Evolutionary conservation across 2,329 filamentous ascomycete species (phyloP).

Genomic region (Hypoxylon sp.): DNA sequence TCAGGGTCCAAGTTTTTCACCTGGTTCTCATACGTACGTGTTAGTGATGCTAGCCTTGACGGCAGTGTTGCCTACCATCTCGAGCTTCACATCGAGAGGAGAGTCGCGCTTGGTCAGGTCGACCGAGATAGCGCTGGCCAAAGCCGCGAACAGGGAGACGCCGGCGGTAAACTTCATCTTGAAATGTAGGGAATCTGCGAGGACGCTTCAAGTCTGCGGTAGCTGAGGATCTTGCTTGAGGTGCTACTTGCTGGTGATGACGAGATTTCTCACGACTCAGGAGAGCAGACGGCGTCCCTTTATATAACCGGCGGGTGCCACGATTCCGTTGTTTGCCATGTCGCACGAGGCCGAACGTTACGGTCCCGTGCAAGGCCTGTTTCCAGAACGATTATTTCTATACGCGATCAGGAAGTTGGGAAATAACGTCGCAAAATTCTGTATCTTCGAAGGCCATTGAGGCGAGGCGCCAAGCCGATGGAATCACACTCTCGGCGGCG

Average conservation of each 20-base stretch:
- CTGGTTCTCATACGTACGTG: constrained; percentile 48
- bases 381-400: constrained; percentile 32
- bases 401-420: constrained; percentile 36
- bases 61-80: constrained; percentile 63
- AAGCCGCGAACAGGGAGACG: constrained; percentile 53
- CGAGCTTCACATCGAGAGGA: constrained; percentile 60
- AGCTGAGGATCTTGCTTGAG: constrained; percentile 32
- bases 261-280: constrained; percentile 25
- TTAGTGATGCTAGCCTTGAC: constrained; percentile 68
- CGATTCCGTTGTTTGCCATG: constrained; percentile 14
- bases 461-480: constrained; percentile 32
- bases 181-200: constrained; percentile 23
- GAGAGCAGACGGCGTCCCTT: constrained; percentile 17
- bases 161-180: constrained; percentile 58
- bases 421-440: constrained; percentile 20
- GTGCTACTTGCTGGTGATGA: constrained; percentile 41
- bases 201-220: constrained; percentile 10
- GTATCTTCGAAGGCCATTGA: constrained; percentile 15
- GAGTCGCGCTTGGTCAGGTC: constrained; percentile 54
- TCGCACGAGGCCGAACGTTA: constrained; percentile 12
- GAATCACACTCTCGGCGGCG: constrained; percentile 39
- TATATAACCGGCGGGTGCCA: constrained; percentile 33
- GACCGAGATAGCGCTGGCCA: constrained; percentile 54
- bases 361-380: constrained; percentile 6
- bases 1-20: background rate